These are phyloP conservation scores for Yamadazyma siamensis DNA, from an alignment of 1,139 yeast genomes.

Conservation along the genomic window DNA sequence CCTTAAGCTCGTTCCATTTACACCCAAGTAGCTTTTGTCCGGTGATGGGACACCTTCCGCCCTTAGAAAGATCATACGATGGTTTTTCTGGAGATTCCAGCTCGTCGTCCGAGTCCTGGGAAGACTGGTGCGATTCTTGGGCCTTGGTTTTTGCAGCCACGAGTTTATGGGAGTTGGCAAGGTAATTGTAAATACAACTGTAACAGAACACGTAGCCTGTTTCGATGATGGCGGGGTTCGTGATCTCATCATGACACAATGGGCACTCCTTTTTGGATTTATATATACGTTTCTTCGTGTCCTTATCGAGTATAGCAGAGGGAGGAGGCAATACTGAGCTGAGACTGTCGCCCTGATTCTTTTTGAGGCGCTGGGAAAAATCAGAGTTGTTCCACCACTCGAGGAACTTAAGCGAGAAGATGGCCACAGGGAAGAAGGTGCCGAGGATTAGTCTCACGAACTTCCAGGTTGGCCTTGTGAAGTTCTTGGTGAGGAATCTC, in stretches of 20 bases:
- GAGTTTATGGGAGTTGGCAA: constrained; percentile 46
- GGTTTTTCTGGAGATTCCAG: constrained; percentile 21
- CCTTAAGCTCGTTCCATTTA: constrained; percentile 52
- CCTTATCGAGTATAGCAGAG: constrained; percentile 21
- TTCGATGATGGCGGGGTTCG: constrained; percentile 83
- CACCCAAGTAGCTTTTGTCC: constrained; percentile 73
- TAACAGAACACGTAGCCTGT: constrained; percentile 92
- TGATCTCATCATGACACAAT: constrained; percentile 61
- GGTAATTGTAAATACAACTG: constrained; percentile 71
- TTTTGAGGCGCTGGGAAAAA: constrained; percentile 59
- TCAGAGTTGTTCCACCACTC: constrained; percentile 96
- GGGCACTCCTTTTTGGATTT: constrained; percentile 55
- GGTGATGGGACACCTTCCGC: constrained; percentile 86
- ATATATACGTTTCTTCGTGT: constrained; percentile 17
- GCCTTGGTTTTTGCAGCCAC: constrained; percentile 20
- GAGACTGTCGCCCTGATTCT: constrained; percentile 46
- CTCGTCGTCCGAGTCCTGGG: constrained; percentile 15
- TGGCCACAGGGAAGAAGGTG: constrained; percentile 75
- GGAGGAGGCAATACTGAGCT: constrained; percentile 59
- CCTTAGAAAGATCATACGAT: constrained; percentile 32
- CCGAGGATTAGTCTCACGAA: constrained; percentile 40
- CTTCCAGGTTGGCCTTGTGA: constrained; percentile 41
- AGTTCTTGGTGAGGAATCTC: constrained; percentile 23
- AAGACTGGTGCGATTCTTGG: constrained; percentile 2
- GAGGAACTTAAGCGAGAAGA: constrained; percentile 77